Conservation (phyloP, 352 stramenopile genomes). For the Pythium dissotocum region DNA sequence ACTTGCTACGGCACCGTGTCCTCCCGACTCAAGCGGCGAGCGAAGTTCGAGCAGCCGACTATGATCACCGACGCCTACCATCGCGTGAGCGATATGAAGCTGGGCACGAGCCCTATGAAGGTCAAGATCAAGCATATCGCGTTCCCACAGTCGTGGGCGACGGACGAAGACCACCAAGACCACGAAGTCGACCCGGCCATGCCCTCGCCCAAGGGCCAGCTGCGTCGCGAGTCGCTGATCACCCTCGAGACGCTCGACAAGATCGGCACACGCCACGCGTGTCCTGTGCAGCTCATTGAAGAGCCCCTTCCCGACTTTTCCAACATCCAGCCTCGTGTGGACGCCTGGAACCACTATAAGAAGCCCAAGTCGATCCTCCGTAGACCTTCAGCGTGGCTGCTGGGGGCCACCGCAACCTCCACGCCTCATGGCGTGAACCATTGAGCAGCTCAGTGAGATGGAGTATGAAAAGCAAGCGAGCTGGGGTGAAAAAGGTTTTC, state of each 20-base stretch:
- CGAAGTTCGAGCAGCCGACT: slow-evolving; percentile 64
- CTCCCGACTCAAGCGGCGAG: slow-evolving; percentile 59
- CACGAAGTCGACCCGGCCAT: slow-evolving; percentile 49
- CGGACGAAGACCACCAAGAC: slow-evolving; percentile 4
- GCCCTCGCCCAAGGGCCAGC: slow-evolving; percentile 52
- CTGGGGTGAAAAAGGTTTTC: neutral
- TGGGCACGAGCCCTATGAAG: slow-evolving; percentile 58
- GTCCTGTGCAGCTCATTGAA: slow-evolving; percentile 65
- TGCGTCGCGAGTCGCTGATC: slow-evolving; percentile 53
- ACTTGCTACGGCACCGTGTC: slow-evolving; percentile 59
- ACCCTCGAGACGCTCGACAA: slow-evolving; percentile 73
- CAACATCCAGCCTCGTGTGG: slow-evolving; percentile 47
- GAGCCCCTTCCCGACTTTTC: slow-evolving; percentile 61
- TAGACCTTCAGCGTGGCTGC: slow-evolving; percentile 56
- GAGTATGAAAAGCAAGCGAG: neutral
- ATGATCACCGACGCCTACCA: slow-evolving; percentile 71
- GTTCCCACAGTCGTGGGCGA: slow-evolving; percentile 40
- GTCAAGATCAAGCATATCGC: slow-evolving; percentile 46
- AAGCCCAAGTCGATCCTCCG: slow-evolving; percentile 49
- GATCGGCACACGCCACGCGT: slow-evolving; percentile 71
- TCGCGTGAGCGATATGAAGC: slow-evolving; percentile 72
- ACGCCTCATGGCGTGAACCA: slow-evolving; percentile 31
- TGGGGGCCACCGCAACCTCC: slow-evolving; percentile 19
- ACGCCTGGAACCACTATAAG: slow-evolving; percentile 62
- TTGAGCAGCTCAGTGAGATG: neutral